These are phyloP conservation scores for Glycyrrhiza uralensis DNA, from an alignment of 306 rosid species.

Conservation along the genomic window DNA sequence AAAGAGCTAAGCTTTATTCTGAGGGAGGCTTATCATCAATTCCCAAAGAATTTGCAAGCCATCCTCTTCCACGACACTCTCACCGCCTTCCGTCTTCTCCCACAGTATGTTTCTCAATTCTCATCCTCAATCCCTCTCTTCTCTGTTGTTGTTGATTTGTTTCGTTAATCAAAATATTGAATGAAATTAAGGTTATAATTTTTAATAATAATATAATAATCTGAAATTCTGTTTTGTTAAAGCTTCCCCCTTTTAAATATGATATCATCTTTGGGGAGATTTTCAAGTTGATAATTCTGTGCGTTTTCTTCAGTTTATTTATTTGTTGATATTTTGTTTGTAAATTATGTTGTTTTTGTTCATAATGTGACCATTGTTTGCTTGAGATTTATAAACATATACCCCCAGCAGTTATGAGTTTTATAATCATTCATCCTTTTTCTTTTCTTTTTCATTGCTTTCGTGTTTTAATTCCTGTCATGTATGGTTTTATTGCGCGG, in stretches of 20 bases:
- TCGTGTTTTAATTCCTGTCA: too few species aligned
- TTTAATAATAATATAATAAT: neutral
- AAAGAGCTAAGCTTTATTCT: slow-evolving; percentile 70
- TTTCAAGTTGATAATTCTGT: neutral
- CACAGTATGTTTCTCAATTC: slow-evolving; percentile 43
- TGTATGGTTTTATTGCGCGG: neutral
- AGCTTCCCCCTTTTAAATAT: neutral
- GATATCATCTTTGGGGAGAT: neutral
- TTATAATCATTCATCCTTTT: neutral
- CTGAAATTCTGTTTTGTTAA: neutral
- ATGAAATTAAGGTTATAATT: neutral
- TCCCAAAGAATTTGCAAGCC: slow-evolving; percentile 69
- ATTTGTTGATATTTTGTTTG: too few species aligned
- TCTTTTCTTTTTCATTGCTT: too few species aligned
- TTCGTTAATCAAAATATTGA: neutral
- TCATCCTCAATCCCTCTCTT: neutral
- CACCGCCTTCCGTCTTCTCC: slow-evolving; percentile 81
- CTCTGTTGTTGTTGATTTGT: neutral
- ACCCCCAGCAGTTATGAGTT: neutral
- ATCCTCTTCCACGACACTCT: slow-evolving; percentile 61
- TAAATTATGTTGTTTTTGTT: neutral
- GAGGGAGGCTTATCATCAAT: slow-evolving; percentile 44
- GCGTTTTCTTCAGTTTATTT: neutral
- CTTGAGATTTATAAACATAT: neutral
- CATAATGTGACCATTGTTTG: neutral